These are phyloP conservation scores for Fusarium transvaalense DNA, from an alignment of 2,329 filamentous ascomycete genomes.

Conservation along the genomic window DNA sequence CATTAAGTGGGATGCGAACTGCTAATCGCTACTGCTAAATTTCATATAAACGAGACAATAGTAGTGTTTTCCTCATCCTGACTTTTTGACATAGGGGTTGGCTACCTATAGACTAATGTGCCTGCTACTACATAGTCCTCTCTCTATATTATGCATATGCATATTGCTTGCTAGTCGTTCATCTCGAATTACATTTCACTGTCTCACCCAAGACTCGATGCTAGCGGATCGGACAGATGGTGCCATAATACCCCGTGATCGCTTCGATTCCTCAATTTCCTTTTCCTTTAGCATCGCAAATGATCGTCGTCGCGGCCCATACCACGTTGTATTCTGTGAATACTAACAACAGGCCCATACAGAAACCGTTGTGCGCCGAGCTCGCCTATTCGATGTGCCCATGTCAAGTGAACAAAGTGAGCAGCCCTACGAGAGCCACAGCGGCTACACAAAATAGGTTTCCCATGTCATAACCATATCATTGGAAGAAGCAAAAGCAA, in stretches of 20 bases:
- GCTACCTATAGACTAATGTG: too few species aligned
- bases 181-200: not conserved
- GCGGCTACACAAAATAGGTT: slow-evolving; percentile 17
- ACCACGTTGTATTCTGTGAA: slow-evolving; percentile 22
- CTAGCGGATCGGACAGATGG: slow-evolving; percentile 28
- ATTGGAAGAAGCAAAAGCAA: not conserved
- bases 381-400: slow-evolving; percentile 40
- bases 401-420: slow-evolving; percentile 22
- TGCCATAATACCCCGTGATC: slow-evolving; percentile 35
- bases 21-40: slow-evolving; percentile 6
- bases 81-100: not conserved
- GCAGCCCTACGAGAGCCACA: slow-evolving; percentile 45
- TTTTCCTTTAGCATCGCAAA: slow-evolving; percentile 21
- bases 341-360: slow-evolving; percentile 7
- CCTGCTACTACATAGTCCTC: not conserved
- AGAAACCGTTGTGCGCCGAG: slow-evolving; percentile 19
- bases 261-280: slow-evolving; percentile 32
- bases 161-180: slow-evolving; percentile 4
- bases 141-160: not conserved
- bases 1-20: not conserved
- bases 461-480: not conserved
- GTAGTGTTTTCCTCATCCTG: not conserved
- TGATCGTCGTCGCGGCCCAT: slow-evolving; percentile 19
- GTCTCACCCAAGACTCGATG: slow-evolving; percentile 1
- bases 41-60: slow-evolving; percentile 12